Percentiles rank a stretch among this genome's conserved stretches.
Evolutionary conservation across 768 basidiomycete genomes (phyloP).

Genomic region (Boletellus emodensis): DNA sequence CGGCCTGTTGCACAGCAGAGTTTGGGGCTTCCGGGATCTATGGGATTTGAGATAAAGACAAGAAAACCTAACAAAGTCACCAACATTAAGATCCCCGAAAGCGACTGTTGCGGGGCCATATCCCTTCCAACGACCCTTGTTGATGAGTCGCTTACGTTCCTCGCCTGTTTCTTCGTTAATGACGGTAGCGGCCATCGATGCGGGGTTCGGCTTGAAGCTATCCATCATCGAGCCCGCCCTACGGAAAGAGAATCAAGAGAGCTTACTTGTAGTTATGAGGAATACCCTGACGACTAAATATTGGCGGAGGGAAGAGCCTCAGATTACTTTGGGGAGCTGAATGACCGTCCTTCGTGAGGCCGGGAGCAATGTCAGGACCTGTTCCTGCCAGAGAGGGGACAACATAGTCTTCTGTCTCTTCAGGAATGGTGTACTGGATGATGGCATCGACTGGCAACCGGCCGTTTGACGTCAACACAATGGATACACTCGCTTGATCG

Average conservation of each 20-base stretch:
- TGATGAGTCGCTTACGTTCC: constrained; percentile 80
- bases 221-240: neutral
- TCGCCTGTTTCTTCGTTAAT: constrained; percentile 75
- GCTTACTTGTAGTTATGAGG: constrained; percentile 77
- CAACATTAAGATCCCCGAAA: constrained; percentile 54
- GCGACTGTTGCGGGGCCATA: constrained; percentile 70
- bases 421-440: constrained; percentile 61
- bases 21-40: constrained; percentile 69
- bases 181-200: constrained; percentile 64
- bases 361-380: constrained; percentile 53
- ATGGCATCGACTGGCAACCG: constrained; percentile 62
- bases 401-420: constrained; percentile 63
- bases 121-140: constrained; percentile 82
- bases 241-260: neutral
- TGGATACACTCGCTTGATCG: neutral
- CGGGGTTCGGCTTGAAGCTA: constrained; percentile 76
- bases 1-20: constrained; percentile 55
- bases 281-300: constrained; percentile 80
- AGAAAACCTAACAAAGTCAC: neutral
- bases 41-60: constrained; percentile 1
- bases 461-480: constrained; percentile 1
- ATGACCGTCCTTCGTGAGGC: constrained; percentile 22
- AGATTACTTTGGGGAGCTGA: constrained; percentile 49
- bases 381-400: constrained; percentile 26
- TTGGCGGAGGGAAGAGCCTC: constrained; percentile 80